Base-by-base conservation (phyloP, 345 rosid genomes). In the Salix suchowensis region DNA sequence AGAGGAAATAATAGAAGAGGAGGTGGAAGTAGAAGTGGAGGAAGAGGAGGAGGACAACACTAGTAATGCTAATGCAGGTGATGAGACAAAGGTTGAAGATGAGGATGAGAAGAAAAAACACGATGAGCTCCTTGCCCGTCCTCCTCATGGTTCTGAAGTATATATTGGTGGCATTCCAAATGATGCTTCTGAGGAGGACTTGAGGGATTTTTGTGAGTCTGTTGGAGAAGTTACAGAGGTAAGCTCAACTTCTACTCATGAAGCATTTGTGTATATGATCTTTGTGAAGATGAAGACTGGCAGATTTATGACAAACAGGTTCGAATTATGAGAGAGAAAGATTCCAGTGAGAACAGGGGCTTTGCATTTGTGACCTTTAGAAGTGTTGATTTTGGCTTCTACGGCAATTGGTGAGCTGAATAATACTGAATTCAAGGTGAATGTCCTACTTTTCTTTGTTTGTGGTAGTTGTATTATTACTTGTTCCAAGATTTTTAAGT, bases 141-240 rank as follows among this genome's bases (percentile, higher is more conserved):
- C 98, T 75, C 91, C 98, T 24, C 98, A 93, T 83, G 98, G 97
- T 40, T 91, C 99, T 46, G 94, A 93, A 86, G 91, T 93, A 64
- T 95, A 91, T 77, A 84, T 95, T 8, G 98, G 99, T 40, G 90
- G 96, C 24, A 85, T 95, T 82, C 97, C 96, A 74, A 84, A 83
- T 67, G 89, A 89, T 85, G 85, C 87, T 77, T 78, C 94, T 67
- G 93, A 95, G 77, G 88, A 87, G 24, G 97, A 95, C 65, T 78
- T 93, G 76, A 89, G 81, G 83, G 74, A 80, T 72, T 89, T 95
- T 77, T 95, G 97, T 74, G 90, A 89, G 81, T 88, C 97, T 54
- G 77, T 89, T 72, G 99, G 99, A 76, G 91, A 88, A 90, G 94
- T 95, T 74, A 80, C 81, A 14, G 96, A 93, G 97, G 99, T 95